A percentile compares a stretch with the other conserved stretches of the same genome.
Conservation (phyloP, 306 rosid species). For the Amphicarpaea edgeworthii region DNA sequence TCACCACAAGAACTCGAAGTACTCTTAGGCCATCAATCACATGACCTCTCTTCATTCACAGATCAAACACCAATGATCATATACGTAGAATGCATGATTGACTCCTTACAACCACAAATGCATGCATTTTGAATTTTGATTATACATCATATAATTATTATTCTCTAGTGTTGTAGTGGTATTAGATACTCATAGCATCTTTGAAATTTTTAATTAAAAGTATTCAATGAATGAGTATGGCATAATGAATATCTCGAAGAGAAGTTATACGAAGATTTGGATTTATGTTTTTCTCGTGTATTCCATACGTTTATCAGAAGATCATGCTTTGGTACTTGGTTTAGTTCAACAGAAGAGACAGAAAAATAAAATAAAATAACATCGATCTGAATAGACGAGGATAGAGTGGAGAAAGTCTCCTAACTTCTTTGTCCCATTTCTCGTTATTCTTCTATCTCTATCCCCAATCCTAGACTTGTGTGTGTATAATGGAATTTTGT, state of each 20-base stretch:
- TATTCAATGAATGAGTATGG: too few relatives aligned
- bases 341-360: background rate
- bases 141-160: background rate
- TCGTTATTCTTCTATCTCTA: background rate
- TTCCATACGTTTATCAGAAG: background rate
- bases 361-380: background rate
- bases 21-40: background rate
- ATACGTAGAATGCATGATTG: constrained; percentile 28
- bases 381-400: background rate
- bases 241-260: too few relatives aligned
- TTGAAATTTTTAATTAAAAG: too few relatives aligned
- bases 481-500: background rate
- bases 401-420: background rate
- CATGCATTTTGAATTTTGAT: constrained; percentile 9
- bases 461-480: background rate
- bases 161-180: background rate
- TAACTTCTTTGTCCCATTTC: background rate
- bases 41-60: background rate
- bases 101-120: constrained; percentile 16
- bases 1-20: background rate
- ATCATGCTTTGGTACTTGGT: background rate
- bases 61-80: constrained; percentile 2
- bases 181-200: too few relatives aligned
- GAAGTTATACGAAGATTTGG: background rate
- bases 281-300: background rate